Evolutionary conservation across 2,329 filamentous ascomycete genomes (phyloP).

Genomic region (Ceratocystis papillata): DNA sequence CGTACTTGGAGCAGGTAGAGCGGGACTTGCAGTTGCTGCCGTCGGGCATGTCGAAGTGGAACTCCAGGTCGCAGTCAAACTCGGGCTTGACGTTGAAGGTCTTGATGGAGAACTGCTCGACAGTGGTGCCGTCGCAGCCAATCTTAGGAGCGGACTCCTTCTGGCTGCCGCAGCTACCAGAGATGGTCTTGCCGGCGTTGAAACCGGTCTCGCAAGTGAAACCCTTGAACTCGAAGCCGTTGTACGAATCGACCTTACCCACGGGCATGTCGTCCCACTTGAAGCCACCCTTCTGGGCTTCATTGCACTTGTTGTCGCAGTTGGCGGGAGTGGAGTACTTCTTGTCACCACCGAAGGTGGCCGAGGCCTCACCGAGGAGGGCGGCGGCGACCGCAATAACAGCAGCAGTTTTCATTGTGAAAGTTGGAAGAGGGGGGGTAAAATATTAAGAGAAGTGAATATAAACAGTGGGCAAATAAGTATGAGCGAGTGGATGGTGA

Average conservation of each 20-base stretch:
- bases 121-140: constrained; percentile 37
- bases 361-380: constrained; percentile 40
- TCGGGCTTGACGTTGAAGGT: constrained; percentile 63
- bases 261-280: constrained; percentile 54
- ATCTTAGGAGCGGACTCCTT: constrained; percentile 47
- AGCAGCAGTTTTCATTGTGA: constrained; percentile 42
- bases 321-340: constrained; percentile 59
- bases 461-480: constrained; percentile 29
- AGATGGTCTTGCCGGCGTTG: constrained; percentile 51
- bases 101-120: constrained; percentile 60
- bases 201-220: constrained; percentile 49
- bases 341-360: constrained; percentile 33
- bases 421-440: constrained; percentile 26
- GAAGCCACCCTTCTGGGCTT: constrained; percentile 59
- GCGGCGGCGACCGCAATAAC: constrained; percentile 41
- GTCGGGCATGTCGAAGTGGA: constrained; percentile 79
- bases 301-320: constrained; percentile 65
- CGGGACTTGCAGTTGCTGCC: constrained; percentile 73
- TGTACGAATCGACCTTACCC: constrained; percentile 55
- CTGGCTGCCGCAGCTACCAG: constrained; percentile 41
- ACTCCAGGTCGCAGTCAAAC: constrained; percentile 68
- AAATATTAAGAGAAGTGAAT: constrained; percentile 24
- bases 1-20: constrained; percentile 53
- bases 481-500: constrained; percentile 30
- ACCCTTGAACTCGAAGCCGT: constrained; percentile 62